These are phyloP conservation scores for Oryza meyeriana DNA, from an alignment of 176 grass and related monocot species.

Conservation along the genomic window DNA sequence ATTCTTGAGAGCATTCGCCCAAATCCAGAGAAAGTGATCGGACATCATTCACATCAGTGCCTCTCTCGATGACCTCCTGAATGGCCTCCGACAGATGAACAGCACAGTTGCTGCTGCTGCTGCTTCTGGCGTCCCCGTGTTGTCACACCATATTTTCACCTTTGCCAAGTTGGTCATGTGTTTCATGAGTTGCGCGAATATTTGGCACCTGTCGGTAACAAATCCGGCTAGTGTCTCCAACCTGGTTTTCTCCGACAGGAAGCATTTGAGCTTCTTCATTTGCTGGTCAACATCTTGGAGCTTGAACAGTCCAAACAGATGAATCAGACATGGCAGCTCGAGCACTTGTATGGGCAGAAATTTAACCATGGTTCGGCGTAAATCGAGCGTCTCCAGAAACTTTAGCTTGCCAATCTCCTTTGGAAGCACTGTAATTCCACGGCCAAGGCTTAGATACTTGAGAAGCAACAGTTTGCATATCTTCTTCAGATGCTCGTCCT, in stretches of 20 bases:
- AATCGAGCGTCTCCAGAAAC: constrained; percentile 16
- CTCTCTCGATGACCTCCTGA: constrained; percentile 7
- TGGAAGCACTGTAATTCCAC: neutral
- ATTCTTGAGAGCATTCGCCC: neutral
- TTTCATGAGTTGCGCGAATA: neutral
- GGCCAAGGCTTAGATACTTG: no score
- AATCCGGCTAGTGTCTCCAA: no score
- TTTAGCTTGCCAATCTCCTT: neutral
- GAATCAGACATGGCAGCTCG: neutral
- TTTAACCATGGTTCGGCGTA: neutral
- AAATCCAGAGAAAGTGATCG: constrained; percentile 7
- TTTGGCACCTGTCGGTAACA: no score
- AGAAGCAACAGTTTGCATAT: no score
- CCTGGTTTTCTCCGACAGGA: neutral
- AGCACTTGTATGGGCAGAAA: constrained; percentile 17
- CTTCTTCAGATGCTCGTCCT: no score
- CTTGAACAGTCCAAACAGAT: constrained; percentile 26
- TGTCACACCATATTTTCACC: constrained; percentile 16
- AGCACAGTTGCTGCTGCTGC: neutral
- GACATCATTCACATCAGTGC: neutral
- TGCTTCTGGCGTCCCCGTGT: neutral
- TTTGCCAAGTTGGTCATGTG: constrained; percentile 18
- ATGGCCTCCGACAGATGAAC: neutral
- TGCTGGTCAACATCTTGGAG: neutral
- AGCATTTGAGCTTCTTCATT: neutral